Evolutionary conservation across 1,284 basidiomycete genomes (phyloP).

Genomic region (Cryptococcus jaspeensis): DNA sequence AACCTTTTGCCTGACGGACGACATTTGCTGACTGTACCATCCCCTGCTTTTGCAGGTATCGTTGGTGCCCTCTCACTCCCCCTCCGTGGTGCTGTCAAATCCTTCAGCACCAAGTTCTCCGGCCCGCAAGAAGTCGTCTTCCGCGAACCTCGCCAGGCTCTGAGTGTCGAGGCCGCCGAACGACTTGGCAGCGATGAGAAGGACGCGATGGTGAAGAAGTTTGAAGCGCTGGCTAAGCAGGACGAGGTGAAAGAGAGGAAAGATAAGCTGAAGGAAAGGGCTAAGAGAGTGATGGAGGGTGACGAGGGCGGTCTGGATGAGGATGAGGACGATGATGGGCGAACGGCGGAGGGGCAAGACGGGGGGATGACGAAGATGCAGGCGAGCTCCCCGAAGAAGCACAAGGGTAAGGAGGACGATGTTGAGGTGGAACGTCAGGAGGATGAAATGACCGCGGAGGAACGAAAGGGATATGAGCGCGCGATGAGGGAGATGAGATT

Average conservation of each 20-base stretch:
- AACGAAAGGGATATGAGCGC: slow-evolving; percentile 23
- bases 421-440: neutral
- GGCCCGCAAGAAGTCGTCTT: slow-evolving; percentile 26
- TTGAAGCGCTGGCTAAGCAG: slow-evolving; percentile 46
- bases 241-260: slow-evolving; percentile 46
- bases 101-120: slow-evolving; percentile 38
- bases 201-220: slow-evolving; percentile 49
- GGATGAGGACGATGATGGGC: slow-evolving; percentile 3
- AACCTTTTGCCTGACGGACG: neutral
- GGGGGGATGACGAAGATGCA: neutral
- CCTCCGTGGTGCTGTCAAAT: slow-evolving; percentile 54
- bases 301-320: slow-evolving; percentile 17
- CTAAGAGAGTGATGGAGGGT: slow-evolving; percentile 44
- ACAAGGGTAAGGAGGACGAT: neutral
- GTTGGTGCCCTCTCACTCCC: slow-evolving; percentile 54
- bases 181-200: slow-evolving; percentile 35
- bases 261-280: slow-evolving; percentile 45
- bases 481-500: slow-evolving; percentile 22
- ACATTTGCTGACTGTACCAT: neutral
- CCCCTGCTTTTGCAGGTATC: slow-evolving; percentile 43
- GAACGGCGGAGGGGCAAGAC: neutral
- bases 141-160: slow-evolving; percentile 23
- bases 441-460: slow-evolving; percentile 6
- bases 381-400: neutral
- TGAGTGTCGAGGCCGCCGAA: slow-evolving; percentile 12